A percentile compares a stretch with the other conserved stretches of the same genome.
Evolutionary conservation across 2,329 filamentous ascomycete species (phyloP).

Genomic region (Septoria linicola): DNA sequence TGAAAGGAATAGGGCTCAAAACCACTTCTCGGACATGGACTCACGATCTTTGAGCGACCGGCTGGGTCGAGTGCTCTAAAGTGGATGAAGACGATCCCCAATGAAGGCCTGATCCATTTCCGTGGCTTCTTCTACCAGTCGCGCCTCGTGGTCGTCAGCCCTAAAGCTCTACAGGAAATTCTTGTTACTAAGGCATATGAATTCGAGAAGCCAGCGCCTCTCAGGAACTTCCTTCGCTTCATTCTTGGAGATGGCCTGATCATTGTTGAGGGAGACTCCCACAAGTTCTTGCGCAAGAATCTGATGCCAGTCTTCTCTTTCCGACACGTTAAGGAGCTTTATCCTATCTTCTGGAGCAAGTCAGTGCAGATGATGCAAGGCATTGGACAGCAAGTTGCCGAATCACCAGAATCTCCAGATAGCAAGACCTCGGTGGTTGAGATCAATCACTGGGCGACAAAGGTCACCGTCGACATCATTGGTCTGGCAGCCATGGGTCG

Average conservation of each 20-base stretch:
- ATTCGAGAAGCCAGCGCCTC: constrained; percentile 50
- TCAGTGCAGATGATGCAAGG: constrained; percentile 64
- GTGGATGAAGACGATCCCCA: constrained; percentile 42
- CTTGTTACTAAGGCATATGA: constrained; percentile 55
- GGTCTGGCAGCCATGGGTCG: constrained; percentile 47
- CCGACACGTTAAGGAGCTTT: constrained; percentile 79
- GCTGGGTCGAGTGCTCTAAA: constrained; percentile 37
- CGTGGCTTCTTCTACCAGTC: constrained; percentile 42
- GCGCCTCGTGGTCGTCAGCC: constrained; percentile 41
- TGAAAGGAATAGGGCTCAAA: constrained; percentile 23
- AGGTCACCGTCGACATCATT: constrained; percentile 50
- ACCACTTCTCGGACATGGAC: constrained; percentile 41
- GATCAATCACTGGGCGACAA: constrained; percentile 45
- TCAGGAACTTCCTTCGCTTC: constrained; percentile 47
- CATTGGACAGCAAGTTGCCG: constrained; percentile 56
- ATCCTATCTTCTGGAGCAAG: constrained; percentile 81
- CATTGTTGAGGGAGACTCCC: constrained; percentile 51
- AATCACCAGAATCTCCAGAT: constrained; percentile 31
- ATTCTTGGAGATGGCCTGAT: constrained; percentile 55
- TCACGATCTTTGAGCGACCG: constrained; percentile 38
- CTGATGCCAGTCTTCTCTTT: constrained; percentile 83
- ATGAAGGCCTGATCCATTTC: constrained; percentile 44
- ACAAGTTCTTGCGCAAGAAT: constrained; percentile 63
- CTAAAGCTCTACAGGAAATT: constrained; percentile 50
- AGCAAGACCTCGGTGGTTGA: constrained; percentile 37